Base-by-base conservation (phyloP, 2,329 filamentous ascomycete genomes). In the Pezicula carpinea region DNA sequence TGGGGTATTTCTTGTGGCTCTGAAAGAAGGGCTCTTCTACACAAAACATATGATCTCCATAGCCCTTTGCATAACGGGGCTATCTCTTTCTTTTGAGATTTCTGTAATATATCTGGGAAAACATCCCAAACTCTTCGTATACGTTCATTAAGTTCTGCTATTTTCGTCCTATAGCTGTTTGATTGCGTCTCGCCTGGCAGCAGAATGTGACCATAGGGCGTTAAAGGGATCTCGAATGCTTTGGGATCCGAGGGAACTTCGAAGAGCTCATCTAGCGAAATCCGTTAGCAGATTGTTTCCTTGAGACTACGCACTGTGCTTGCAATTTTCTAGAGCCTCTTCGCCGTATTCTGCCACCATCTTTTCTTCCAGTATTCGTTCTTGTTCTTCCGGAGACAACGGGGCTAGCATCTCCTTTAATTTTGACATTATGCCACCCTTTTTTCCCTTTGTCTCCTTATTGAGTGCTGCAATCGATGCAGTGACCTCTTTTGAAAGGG, bases 1-100 rank as follows among this genome's bases (percentile, higher is more conserved):
- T 70, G 59, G 0, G 85, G 77, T n/a, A 90, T 73, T 23, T 72
- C 71, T 31, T 71, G 63, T 66, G 81, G 75, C 50, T 71, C 71
- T 1, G 59, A 63, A 2, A 69, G 62, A 23, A 77, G 57, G 5
- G 65, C 57, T 48, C 70, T 67, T 54, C 74, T 73, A 58, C 72
- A 76, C 23, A 73, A 63, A 26, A 70, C 63, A 58, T 77, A 78
- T 56, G 68, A 69, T 55, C 67, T 71, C 75, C 75, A 77, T 21
- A 74, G 67, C 64, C 26, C 58, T 56, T 17, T 44, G 66, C 61
- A 31, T 58, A 54, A 43, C 58, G 58, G 44, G 73, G 52, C 31
- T 22, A 44, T 22, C 11, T 32, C 60, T 64, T 36, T 60, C 54
- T 52, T 71, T 69, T 50, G 74, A 70, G 36, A 60, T 38, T 6